These are phyloP conservation scores for Tulasnella calospora DNA, from an alignment of 768 basidiomycete genomes.

Conservation along the genomic window DNA sequence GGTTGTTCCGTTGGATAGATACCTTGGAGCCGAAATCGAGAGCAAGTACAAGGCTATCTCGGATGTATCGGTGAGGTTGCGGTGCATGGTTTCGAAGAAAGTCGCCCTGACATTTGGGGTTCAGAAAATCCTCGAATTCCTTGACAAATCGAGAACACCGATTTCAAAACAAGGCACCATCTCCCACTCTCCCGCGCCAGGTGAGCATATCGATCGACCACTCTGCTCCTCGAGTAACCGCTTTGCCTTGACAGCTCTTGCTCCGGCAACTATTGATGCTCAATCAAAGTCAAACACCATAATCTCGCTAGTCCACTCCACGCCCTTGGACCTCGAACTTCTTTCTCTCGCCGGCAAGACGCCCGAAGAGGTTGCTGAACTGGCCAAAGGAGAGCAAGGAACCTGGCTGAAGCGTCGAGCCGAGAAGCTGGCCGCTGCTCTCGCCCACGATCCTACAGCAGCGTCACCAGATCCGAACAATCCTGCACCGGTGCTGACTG, in stretches of 20 bases:
- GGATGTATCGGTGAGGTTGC: slow-evolving; percentile 56
- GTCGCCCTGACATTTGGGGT: slow-evolving; percentile 22
- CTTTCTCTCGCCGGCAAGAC: slow-evolving; percentile 56
- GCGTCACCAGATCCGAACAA: slow-evolving; percentile 6
- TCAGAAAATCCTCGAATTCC: slow-evolving; percentile 70
- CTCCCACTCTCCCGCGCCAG: slow-evolving; percentile 58
- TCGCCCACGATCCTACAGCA: neutral
- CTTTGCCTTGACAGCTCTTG: slow-evolving; percentile 39
- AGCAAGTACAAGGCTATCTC: slow-evolving; percentile 76
- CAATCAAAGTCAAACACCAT: slow-evolving; percentile 43
- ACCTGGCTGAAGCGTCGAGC: slow-evolving; percentile 3
- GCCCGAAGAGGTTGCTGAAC: slow-evolving; percentile 46
- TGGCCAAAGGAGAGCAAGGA: slow-evolving; percentile 38
- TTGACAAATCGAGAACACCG: slow-evolving; percentile 75
- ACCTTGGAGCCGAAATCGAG: slow-evolving; percentile 62
- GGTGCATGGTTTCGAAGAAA: neutral
- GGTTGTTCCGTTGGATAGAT: slow-evolving; percentile 76
- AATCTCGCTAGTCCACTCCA: slow-evolving; percentile 57
- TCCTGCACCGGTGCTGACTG: slow-evolving; percentile 1
- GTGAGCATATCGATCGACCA: slow-evolving; percentile 37
- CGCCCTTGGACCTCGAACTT: slow-evolving; percentile 58
- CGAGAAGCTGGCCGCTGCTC: neutral
- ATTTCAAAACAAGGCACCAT: slow-evolving; percentile 65
- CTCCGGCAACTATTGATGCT: slow-evolving; percentile 78
- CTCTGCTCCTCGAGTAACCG: neutral